Evolutionary conservation across 2,329 filamentous ascomycete genomes (phyloP).

Genomic region (Pseudogymnoascus sp.): DNA sequence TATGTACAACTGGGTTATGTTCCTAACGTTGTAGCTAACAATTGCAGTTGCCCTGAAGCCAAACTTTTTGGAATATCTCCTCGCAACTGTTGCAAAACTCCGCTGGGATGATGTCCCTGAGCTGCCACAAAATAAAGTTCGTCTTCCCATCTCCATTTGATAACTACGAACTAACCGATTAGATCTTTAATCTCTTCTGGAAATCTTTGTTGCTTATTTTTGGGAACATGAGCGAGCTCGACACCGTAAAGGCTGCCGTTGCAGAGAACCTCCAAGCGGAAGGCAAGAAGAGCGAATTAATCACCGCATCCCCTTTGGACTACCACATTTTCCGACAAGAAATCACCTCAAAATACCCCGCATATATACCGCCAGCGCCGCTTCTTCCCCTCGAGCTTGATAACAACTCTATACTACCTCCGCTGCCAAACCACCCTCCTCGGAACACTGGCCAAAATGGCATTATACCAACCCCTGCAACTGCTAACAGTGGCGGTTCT

Average conservation of each 20-base stretch:
- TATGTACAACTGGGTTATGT: neutral
- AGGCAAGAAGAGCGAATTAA: constrained; percentile 61
- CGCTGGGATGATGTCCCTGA: constrained; percentile 65
- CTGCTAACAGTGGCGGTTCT: constrained; percentile 56
- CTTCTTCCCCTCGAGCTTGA: constrained; percentile 81
- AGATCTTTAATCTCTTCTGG: constrained; percentile 81
- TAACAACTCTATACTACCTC: constrained; percentile 83
- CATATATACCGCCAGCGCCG: constrained; percentile 83
- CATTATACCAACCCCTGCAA: constrained; percentile 49
- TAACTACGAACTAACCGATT: constrained; percentile 20
- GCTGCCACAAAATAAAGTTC: constrained; percentile 57
- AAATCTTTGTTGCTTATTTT: constrained; percentile 83
- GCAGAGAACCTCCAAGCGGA: constrained; percentile 51
- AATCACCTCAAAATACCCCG: constrained; percentile 94
- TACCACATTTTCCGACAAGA: constrained; percentile 96
- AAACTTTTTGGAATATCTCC: constrained; percentile 62
- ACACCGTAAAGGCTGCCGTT: constrained; percentile 65
- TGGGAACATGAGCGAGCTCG: constrained; percentile 68
- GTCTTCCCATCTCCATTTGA: constrained; percentile 25
- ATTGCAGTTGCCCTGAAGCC: constrained; percentile 50
- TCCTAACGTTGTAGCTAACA: constrained; percentile 19
- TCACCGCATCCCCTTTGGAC: constrained; percentile 89
- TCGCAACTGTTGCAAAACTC: constrained; percentile 60
- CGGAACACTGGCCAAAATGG: constrained; percentile 54
- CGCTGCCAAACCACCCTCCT: constrained; percentile 66